Percentiles rank a stretch among this genome's conserved stretches.
phyloP scores from a whole-genome alignment of 2,329 filamentous ascomycete genomes.

The Parastagonospora nodorum region DNA sequence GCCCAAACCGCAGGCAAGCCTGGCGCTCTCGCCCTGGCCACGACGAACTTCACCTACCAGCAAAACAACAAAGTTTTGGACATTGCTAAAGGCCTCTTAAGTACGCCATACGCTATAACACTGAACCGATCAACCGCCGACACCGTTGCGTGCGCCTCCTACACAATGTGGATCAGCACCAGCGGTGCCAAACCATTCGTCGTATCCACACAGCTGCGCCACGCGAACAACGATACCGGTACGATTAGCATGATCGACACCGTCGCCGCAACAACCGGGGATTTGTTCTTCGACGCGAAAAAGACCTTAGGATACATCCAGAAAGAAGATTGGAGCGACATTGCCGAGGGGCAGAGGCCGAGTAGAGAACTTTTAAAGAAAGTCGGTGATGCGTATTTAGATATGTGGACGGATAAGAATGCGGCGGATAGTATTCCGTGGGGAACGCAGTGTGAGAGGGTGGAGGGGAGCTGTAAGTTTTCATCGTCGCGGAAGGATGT shows the following conservation, averaged over 20 bases:
- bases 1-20: slow-evolving; percentile 28
- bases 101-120: slow-evolving; percentile 25
- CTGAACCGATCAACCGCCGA: slow-evolving; percentile 34
- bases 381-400: slow-evolving; percentile 34
- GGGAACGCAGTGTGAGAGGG: slow-evolving; percentile 35
- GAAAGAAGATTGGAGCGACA: slow-evolving; percentile 30
- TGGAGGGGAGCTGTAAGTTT: slow-evolving; percentile 24
- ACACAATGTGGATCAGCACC: slow-evolving; percentile 35
- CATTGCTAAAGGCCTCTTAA: slow-evolving; percentile 25
- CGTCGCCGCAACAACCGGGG: slow-evolving; percentile 33
- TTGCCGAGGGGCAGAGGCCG: slow-evolving; percentile 22
- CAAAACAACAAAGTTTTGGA: slow-evolving; percentile 36
- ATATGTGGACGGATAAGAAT: slow-evolving; percentile 39
- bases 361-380: slow-evolving; percentile 32
- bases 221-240: slow-evolving; percentile 26
- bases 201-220: slow-evolving; percentile 33
- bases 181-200: slow-evolving; percentile 31
- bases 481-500: neutral
- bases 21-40: slow-evolving; percentile 21
- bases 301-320: slow-evolving; percentile 34
- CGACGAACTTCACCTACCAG: slow-evolving; percentile 33
- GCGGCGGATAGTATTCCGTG: slow-evolving; percentile 36
- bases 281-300: slow-evolving; percentile 36
- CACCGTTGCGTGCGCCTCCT: slow-evolving; percentile 31
- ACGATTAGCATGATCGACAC: slow-evolving; percentile 33